Evolutionary conservation across 306 rosid species (phyloP), one percentile per base, ranked within the genome.

Genomic region (Canavalia gladiata): DNA sequence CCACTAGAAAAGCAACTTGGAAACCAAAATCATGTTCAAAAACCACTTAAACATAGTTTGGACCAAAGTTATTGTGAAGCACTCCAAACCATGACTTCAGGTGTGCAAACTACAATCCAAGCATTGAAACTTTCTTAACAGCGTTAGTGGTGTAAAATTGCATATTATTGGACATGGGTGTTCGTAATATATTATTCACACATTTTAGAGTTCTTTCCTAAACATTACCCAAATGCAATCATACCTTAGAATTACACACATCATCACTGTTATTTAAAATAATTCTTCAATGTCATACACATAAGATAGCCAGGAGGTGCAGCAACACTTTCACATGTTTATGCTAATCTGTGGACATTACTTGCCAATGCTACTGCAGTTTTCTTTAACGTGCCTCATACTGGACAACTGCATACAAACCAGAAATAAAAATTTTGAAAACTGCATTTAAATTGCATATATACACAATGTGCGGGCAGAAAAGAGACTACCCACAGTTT

Each of bases 371-470:
- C 39, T 2, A 11, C 31, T 8, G 37, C 72, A 66, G 39, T 43
- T 63, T 65, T 64, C 81, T 76, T 85, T 74, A 81, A 18, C 85
- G 88, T 25, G 88, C 85, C 69, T 85, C 88, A 39, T 85, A 85
- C 77, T 85, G 88, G 63, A 85, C 88, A 81, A 85, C 88, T 85
- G 85, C 88, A 72, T 29, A 64, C 59, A 81, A 50, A 68, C 68
- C 62, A 55, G 11, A 64, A 55, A n/a, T n/a, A n/a, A n/a, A n/a
- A n/a, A 2, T 4, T 34, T 45, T 49, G 28, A 84, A 47, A 51
- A 68, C 8, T 18, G 43, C 34, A 25, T 1, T 41, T 7, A 79
- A 56, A 43, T 57, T 67, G 43, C 52, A 12, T 28, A 12, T 31
- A n/a, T n/a, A 35, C 3, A 46, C 5, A 47, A 43, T 31, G 46